A percentile compares a stretch with the other conserved stretches of the same genome.
Conservation (phyloP, 257 asterid species). For the Solanum tarijense region DNA sequence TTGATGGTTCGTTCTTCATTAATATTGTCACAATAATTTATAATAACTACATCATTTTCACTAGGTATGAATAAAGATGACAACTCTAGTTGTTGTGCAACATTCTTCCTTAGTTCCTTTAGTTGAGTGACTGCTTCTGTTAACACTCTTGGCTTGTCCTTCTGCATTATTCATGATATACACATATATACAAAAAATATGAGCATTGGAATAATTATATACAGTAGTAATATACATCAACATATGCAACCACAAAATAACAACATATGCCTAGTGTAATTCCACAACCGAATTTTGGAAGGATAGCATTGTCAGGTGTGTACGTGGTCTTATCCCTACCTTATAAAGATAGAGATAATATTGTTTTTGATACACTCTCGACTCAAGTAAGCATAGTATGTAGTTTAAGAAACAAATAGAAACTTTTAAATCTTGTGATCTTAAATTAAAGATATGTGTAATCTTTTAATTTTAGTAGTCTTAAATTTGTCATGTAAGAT, state of each 20-base stretch:
- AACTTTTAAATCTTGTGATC: not conserved
- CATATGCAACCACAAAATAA: not conserved
- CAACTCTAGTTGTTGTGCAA: not conserved
- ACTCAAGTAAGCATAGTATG: not conserved
- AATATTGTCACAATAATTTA: not conserved
- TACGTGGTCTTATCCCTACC: not conserved
- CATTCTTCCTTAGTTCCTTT: slow-evolving; percentile 17
- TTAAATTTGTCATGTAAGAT: not conserved
- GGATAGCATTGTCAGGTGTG: not conserved
- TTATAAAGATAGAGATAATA: not conserved
- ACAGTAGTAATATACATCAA: not conserved
- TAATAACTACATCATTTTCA: slow-evolving; percentile 20
- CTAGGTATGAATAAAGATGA: slow-evolving; percentile 16
- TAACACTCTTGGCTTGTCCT: slow-evolving; percentile 26
- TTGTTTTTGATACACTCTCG: not conserved
- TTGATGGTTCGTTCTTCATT: not conserved
- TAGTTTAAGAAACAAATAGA: not conserved
- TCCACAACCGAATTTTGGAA: not conserved
- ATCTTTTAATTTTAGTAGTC: not conserved
- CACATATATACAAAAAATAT: not conserved
- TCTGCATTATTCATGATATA: slow-evolving; percentile 7
- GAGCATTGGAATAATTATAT: not conserved
- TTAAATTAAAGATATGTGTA: no score
- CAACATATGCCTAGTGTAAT: not conserved
- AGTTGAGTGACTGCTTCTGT: slow-evolving; percentile 19